Conservation (phyloP, 2,329 filamentous ascomycete genomes). For the Botrytis tulipae region DNA sequence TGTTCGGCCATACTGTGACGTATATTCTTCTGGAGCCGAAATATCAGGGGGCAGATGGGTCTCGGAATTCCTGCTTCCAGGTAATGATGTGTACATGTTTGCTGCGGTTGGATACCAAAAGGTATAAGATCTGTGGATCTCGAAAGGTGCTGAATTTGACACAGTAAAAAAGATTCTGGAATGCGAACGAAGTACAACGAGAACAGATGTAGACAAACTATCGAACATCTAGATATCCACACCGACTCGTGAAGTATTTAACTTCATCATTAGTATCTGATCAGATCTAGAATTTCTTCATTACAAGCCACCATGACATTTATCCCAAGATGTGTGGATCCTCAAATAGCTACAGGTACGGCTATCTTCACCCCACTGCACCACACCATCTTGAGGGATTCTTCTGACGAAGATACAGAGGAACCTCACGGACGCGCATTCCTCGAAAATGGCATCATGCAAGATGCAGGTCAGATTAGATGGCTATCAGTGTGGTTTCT, state of each 20-base stretch:
- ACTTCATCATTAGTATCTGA: background rate
- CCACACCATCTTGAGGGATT: background rate
- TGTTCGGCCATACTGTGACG: background rate
- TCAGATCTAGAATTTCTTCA: background rate
- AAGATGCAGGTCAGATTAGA: background rate
- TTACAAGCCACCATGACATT: background rate
- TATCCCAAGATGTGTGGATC: background rate
- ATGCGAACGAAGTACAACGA: background rate
- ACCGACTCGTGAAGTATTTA: background rate
- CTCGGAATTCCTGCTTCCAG: background rate
- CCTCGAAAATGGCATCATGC: background rate
- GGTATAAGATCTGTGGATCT: background rate
- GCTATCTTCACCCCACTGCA: background rate
- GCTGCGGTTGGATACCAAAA: background rate
- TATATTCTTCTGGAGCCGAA: background rate
- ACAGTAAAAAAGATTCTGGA: background rate
- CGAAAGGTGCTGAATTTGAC: background rate
- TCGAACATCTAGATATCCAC: background rate
- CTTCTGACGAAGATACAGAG: background rate
- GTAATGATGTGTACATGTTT: constrained; percentile 2
- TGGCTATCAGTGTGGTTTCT: background rate
- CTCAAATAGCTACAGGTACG: background rate
- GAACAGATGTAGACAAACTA: background rate
- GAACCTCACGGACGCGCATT: background rate
- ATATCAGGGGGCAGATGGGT: background rate